Base-by-base conservation (phyloP, 108 stramenopile genomes). In the Mayamaea pseudoterrestris region DNA sequence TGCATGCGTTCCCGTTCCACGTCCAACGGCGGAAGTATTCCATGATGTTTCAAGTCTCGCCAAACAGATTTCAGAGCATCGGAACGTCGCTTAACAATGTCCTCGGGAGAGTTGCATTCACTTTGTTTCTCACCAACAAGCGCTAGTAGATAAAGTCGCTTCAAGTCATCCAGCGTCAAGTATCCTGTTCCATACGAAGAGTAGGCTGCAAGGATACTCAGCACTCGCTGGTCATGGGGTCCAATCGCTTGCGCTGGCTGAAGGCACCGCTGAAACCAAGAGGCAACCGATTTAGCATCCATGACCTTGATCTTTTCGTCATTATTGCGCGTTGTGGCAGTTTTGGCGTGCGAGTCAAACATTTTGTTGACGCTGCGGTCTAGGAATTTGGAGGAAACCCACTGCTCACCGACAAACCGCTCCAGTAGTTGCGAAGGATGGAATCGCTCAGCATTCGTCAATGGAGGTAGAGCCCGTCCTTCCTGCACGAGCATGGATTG, bases 21-120 rank as follows among this genome's bases (percentile, higher is more conserved):
- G 43, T 81, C 76, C 1, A 53, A 55, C 0, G 81, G 86, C 34
- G 82, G 64, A 16, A 70, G 35, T 29, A 81, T 79, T 13, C 73
- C 77, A 47, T 83, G 81, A 29, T 68, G 72, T 12, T 69, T 64
- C 20, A 89, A 50, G 59, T 89, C 86, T 22, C 81, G 60, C 79
- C 79, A 89, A 16, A 89, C 73, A 28, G 57, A 48, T 24, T 60
- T 50, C n/a, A 80, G 24, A 16, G 27, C 26, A 14, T 43, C 6
- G 13, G 23, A 14, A 42, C 41, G 40, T 20, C 29, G 3, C 17
- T 51, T 36, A 3, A 30, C 11, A 6, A 18, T 5, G 5, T 35
- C 21, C 20, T 18, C 12, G 21, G 32, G 30, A 51, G 21, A 12
- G 32, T 16, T 8, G 3, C 2, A 2, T 4, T 30, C 50, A 4